Evolutionary conservation across 139 green algal genomes (phyloP).

Genomic region (Pleodorina starrii): DNA sequence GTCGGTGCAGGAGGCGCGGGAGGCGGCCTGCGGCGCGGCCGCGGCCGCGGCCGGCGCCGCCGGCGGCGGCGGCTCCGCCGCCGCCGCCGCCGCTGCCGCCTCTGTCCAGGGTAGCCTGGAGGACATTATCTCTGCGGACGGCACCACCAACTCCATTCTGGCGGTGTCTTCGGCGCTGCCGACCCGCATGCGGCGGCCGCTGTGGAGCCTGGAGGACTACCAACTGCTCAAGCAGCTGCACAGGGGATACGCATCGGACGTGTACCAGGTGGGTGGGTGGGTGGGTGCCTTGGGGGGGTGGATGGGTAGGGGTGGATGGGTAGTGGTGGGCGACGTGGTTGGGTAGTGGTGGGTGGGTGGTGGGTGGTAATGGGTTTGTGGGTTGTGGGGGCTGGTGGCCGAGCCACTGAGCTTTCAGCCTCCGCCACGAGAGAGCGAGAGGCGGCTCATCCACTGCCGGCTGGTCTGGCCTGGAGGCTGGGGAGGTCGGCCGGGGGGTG

Average conservation of each 20-base stretch:
- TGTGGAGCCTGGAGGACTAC: slow-evolving; percentile 55
- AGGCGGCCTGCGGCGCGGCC: slow-evolving; percentile 7
- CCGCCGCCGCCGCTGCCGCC: not conserved
- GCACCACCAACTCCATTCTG: slow-evolving; percentile 40
- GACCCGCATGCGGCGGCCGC: slow-evolving; percentile 44
- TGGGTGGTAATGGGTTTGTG: no score
- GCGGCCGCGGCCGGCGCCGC: not conserved
- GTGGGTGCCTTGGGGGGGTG: not conserved
- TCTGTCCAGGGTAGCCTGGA: slow-evolving; percentile 24
- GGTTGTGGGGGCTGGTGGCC: no score
- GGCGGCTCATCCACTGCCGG: no score
- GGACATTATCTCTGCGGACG: slow-evolving; percentile 35
- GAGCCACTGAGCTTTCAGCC: no score
- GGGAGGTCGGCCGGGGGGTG: no score
- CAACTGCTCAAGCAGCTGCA: slow-evolving; percentile 59
- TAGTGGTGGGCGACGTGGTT: not conserved
- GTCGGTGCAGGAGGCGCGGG: slow-evolving; percentile 25
- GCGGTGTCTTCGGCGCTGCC: slow-evolving; percentile 44
- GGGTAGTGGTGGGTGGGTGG: no score
- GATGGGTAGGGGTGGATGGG: not conserved
- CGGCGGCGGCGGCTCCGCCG: not conserved
- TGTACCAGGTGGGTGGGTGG: slow-evolving; percentile 45
- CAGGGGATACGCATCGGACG: slow-evolving; percentile 53
- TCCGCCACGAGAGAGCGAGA: no score
- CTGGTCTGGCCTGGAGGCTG: no score